These are phyloP conservation scores for Colletotrichum musicola DNA, from an alignment of 2,329 filamentous ascomycete genomes.

Conservation along the genomic window DNA sequence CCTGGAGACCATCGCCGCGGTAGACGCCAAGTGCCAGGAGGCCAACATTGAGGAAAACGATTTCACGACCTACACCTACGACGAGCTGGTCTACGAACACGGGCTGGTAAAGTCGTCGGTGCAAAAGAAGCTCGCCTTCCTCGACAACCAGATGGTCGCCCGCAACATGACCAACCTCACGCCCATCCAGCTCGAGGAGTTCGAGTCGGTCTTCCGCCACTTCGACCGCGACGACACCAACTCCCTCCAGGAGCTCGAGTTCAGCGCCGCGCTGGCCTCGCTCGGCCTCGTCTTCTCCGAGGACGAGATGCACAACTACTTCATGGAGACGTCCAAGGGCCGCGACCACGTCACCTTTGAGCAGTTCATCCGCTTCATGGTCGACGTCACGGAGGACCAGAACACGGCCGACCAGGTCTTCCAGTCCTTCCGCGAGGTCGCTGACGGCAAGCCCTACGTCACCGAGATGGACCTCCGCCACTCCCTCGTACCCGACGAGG, in stretches of 20 bases:
- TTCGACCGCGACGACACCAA: slow-evolving; percentile 96
- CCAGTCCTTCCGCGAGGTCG: slow-evolving; percentile 96
- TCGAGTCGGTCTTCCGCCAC: slow-evolving; percentile 97
- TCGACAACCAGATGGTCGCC: slow-evolving; percentile 98
- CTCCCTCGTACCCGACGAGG: slow-evolving; percentile 94
- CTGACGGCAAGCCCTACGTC: slow-evolving; percentile 98
- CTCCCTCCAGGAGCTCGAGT: slow-evolving; percentile 91
- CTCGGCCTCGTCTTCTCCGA: slow-evolving; percentile 96
- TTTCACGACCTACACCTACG: slow-evolving; percentile 99
- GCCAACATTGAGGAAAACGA: slow-evolving; percentile 99
- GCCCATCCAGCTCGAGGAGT: slow-evolving; percentile 97
- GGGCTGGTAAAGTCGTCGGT: slow-evolving; percentile 92
- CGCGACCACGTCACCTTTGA: slow-evolving; percentile 91
- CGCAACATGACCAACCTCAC: slow-evolving; percentile 99
- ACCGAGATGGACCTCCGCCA: slow-evolving; percentile 97
- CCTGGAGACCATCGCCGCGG: slow-evolving; percentile 84
- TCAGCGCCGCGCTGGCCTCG: slow-evolving; percentile 94
- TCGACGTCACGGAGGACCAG: slow-evolving; percentile 98
- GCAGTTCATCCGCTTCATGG: slow-evolving; percentile 99
- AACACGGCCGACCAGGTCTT: slow-evolving; percentile 99
- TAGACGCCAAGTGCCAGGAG: slow-evolving; percentile 91
- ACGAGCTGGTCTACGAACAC: slow-evolving; percentile 94
- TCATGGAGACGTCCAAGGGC: slow-evolving; percentile 85
- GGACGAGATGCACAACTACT: slow-evolving; percentile 97
- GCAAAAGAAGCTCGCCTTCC: slow-evolving; percentile 94